Evolutionary conservation across 108 stramenopile genomes (phyloP).

Genomic region (Conticribra weissflogii): DNA sequence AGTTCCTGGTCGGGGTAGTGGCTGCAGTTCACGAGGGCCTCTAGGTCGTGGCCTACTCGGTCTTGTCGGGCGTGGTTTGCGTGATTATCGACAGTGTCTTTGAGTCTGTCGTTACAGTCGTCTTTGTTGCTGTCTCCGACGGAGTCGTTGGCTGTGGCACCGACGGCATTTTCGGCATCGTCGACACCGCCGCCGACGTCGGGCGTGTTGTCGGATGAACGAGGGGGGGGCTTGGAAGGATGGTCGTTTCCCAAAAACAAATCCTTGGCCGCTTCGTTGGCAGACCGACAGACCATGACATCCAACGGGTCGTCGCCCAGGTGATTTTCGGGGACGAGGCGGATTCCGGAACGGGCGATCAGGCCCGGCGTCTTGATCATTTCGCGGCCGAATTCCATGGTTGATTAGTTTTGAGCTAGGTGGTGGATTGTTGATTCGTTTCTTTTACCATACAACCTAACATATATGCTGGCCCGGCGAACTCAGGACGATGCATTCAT

Average conservation of each 20-base stretch:
- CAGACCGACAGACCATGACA: constrained; percentile 39
- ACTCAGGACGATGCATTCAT: too few relatives aligned
- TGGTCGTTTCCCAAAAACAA: constrained; percentile 64
- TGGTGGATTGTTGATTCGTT: neutral
- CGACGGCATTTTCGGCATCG: too few relatives aligned
- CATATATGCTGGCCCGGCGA: too few relatives aligned
- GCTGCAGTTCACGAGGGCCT: constrained; percentile 46
- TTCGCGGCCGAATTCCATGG: constrained; percentile 48
- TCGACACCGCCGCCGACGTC: too few relatives aligned
- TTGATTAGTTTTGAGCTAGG: neutral
- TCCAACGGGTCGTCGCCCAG: constrained; percentile 41
- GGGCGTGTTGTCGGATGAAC: too few relatives aligned
- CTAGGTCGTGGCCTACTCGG: neutral
- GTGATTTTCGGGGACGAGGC: constrained; percentile 33
- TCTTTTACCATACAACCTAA: too few relatives aligned
- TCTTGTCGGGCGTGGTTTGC: too few relatives aligned
- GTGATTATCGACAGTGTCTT: neutral
- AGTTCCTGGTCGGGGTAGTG: constrained; percentile 66
- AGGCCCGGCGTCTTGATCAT: constrained; percentile 40
- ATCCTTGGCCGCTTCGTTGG: constrained; percentile 77
- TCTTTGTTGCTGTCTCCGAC: neutral
- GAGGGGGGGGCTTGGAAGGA: constrained; percentile 1
- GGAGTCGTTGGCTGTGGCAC: neutral
- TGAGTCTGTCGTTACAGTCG: too few relatives aligned
- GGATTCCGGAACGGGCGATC: constrained; percentile 45